Evolutionary conservation across 2,329 filamentous ascomycete genomes (phyloP), one percentile per base, ranked within the genome.

Genomic region (Rutstroemia sp.): DNA sequence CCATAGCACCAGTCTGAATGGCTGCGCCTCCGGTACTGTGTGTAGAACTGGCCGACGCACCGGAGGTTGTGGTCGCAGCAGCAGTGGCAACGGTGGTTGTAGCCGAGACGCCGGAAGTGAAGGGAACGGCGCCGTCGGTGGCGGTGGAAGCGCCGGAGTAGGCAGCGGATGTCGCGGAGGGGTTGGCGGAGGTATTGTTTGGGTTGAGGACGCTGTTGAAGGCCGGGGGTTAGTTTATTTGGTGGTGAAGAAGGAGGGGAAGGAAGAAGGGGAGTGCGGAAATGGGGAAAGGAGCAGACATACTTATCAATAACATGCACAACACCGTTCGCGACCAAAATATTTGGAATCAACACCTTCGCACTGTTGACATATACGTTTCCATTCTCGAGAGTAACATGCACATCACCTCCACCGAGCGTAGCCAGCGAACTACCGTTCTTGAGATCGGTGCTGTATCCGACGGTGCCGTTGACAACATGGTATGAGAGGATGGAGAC

Each of bases 401-500:
- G 76, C 5, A 82, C 59, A 46, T 72, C 71, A 12, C 75, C 74
- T 37, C 81, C 78, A 60, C 81, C 72, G 4, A 77, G 66, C 4
- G 74, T 73, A 12, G 63, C 65, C 39, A 71, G 62, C 9, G 21
- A 67, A 27, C 56, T 57, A 46, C 74, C 73, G 61, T 77, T 73
- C 23, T 62, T 62, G 18, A 80, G 71, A 4, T 64, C 60, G 5
- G 72, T 67, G 49, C 75, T 79, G 71, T 86, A 87, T 54, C 72
- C 72, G 1, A 84, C 75, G 8, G 74, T 74, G 47, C 76, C 77
- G 47, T 75, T 74, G 46, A 88, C 71, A 52, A 88, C 75, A 67
- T 90, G 86, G 71, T 89, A 89, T 25, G 75, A 71, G 37, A 88
- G 74, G 51, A 88, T 76, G 27, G 68, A 69, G 2, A 74, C 68